Evolutionary conservation across 148 eudicot genomes (phyloP), one percentile per base, ranked within the genome.

Genomic region (Vaccinium myrtillus): DNA sequence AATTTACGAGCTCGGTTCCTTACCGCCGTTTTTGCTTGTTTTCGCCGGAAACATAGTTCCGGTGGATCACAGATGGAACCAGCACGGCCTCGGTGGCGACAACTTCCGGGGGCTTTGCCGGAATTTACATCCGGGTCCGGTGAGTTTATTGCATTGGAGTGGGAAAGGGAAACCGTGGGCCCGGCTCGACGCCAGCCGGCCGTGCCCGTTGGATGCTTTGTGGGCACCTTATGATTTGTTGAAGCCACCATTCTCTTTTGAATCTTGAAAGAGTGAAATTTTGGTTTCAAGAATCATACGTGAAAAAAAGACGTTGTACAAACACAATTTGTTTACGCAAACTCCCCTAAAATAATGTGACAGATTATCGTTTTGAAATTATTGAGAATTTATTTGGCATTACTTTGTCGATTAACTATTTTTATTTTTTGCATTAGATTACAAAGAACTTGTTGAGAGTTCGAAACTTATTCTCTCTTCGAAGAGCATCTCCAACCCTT

Each of bases 21-120:
- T 91, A 78, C 93, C 93, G 12, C 93, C 93, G 4, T 91, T 91
- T 54, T 56, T 91, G 76, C 88, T 91, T 4, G 93, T 90, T 8
- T 91, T 91, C 25, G 93, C 92, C 73, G 89, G 89, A 2, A 85
- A 83, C 7, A 85, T 87, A n/a, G 84, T 81, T 46, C 85, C 89
- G 23, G 89, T 87, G 3, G 89, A 87, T 21, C 89, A 87, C 49
- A 58, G 87, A 12, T 87, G 89, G 89, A 87, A 87, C 59, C 89
- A 87, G 2, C 84, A 91, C 59, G 93, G 93, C 54, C 89, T 90
- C 50, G 93, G 93, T 0, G 93, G 93, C 0, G 93, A 90, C 77
- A 91, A 91, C 43, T 90, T 87, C 59, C 83, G 90, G 53, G 92
- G 92, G 1, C 89, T 90, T 27, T 87, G 89, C 46, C 78, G 89